Conservation (phyloP, 148 eudicot species). For the Rhododendron griersonianum region DNA sequence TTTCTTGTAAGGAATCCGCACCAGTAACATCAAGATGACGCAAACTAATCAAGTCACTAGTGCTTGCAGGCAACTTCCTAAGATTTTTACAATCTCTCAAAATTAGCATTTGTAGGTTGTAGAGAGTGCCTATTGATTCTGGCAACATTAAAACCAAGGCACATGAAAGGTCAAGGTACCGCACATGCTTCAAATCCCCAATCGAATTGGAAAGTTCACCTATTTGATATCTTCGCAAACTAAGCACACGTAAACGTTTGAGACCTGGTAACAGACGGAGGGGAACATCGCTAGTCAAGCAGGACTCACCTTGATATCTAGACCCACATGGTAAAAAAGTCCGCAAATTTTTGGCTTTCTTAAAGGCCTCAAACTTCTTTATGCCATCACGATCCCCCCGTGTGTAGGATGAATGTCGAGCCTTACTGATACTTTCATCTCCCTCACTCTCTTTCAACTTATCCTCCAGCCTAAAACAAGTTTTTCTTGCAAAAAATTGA, state of each 20-base stretch:
- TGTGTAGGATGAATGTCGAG: constrained; percentile 14
- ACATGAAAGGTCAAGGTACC: constrained; percentile 15
- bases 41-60: neutral
- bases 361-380: neutral
- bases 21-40: constrained; percentile 7
- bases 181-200: constrained; percentile 1
- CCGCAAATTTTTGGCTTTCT: constrained; percentile 4
- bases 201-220: neutral
- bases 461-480: neutral
- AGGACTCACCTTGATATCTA: neutral
- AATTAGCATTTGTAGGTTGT: constrained; percentile 12
- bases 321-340: constrained; percentile 19
- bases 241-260: neutral
- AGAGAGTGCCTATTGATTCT: constrained; percentile 3
- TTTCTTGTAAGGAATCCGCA: neutral
- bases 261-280: neutral
- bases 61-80: neutral
- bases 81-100: neutral
- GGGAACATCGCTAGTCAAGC: neutral
- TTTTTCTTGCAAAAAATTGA: no score
- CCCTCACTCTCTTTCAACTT: neutral
- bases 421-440: neutral
- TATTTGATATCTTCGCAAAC: neutral
- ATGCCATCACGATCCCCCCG: constrained; percentile 3
- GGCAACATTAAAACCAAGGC: neutral